phyloP scores from a whole-genome alignment of 805 yeast species.

The Saccharomycopsis selenospora region DNA sequence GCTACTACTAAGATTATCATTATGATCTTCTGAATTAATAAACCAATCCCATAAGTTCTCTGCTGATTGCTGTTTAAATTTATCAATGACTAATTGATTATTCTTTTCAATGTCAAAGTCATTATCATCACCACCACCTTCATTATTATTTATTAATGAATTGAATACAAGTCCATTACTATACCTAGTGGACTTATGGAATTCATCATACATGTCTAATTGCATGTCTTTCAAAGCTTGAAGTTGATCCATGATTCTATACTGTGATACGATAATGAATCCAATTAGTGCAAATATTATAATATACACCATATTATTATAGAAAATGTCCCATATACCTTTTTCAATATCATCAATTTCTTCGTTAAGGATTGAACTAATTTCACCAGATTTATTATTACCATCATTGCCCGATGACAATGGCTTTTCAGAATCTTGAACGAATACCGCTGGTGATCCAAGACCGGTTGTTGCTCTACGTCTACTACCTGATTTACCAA shows the following conservation, averaged over 20 bases:
- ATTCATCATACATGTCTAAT: neutral
- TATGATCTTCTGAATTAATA: neutral
- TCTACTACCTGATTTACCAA: neutral
- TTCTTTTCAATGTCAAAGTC: neutral
- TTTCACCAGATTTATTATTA: slow-evolving; percentile 2
- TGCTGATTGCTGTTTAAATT: slow-evolving; percentile 1
- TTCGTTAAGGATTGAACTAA: slow-evolving; percentile 10
- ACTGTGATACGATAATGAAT: neutral
- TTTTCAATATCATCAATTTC: slow-evolving; percentile 19
- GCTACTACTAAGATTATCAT: neutral
- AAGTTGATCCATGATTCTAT: neutral
- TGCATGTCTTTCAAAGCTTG: neutral
- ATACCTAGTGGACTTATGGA: neutral
- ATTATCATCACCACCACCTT: neutral
- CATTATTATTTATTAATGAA: neutral
- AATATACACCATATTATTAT: slow-evolving; percentile 6
- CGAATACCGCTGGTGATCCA: slow-evolving; percentile 17
- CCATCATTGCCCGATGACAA: neutral
- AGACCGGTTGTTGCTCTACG: slow-evolving; percentile 3
- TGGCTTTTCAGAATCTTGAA: neutral
- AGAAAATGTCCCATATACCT: slow-evolving; percentile 17
- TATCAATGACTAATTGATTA: neutral
- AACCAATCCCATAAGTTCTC: slow-evolving; percentile 14
- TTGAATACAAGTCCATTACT: neutral
- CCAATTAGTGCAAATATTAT: slow-evolving; percentile 1